Conservation (phyloP, 495 filamentous ascomycete genomes). For the Hypoxylon trugodes region DNA sequence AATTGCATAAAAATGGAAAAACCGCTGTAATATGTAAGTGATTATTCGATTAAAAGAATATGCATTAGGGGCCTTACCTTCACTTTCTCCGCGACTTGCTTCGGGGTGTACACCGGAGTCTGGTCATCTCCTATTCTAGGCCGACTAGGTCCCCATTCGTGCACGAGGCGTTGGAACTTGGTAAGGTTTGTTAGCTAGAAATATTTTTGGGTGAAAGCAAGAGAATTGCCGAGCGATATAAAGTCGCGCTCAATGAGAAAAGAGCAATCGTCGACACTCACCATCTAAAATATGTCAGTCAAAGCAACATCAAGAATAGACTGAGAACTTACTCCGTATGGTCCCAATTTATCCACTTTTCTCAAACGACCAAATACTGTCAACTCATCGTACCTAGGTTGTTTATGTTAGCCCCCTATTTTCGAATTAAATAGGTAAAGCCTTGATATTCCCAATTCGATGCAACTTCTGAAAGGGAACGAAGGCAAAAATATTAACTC, state of each 20-base stretch:
- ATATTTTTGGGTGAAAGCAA: neutral
- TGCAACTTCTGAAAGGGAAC: neutral
- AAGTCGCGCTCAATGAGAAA: neutral
- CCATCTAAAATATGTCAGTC: neutral
- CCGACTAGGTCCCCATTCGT: slow-evolving; percentile 69
- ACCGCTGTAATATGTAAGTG: slow-evolving; percentile 46
- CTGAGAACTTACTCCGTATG: slow-evolving; percentile 35
- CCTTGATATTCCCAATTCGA: neutral
- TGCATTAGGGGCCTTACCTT: slow-evolving; percentile 30
- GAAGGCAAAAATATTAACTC: neutral
- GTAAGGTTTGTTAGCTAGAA: slow-evolving; percentile 49
- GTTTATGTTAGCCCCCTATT: neutral
- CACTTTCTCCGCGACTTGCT: slow-evolving; percentile 66
- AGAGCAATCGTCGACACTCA: neutral
- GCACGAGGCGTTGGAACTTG: slow-evolving; percentile 74
- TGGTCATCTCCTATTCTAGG: slow-evolving; percentile 41
- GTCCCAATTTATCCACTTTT: slow-evolving; percentile 77
- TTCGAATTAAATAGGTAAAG: neutral
- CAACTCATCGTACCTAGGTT: slow-evolving; percentile 56
- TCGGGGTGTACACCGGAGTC: slow-evolving; percentile 44
- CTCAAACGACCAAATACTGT: slow-evolving; percentile 67
- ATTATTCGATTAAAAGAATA: neutral
- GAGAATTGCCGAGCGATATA: neutral
- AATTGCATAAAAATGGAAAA: slow-evolving; percentile 71
- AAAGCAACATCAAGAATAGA: neutral